phyloP scores from a whole-genome alignment of 1,284 basidiomycete genomes.

The Anthracocystis walkeri region DNA sequence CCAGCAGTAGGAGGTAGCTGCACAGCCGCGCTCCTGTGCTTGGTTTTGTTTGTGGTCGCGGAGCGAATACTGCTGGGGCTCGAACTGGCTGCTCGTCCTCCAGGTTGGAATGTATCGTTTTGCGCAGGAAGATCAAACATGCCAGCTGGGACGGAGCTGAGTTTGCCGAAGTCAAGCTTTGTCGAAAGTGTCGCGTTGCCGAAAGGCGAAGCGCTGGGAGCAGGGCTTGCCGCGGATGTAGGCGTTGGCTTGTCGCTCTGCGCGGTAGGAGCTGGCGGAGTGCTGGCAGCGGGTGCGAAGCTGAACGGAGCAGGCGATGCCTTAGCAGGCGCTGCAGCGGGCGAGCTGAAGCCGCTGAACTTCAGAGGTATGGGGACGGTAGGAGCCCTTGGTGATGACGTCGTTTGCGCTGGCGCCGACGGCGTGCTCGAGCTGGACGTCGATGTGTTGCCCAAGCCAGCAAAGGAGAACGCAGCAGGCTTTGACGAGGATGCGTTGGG shows the following conservation, averaged over 20 bases:
- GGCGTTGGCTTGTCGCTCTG: conserved; percentile 10
- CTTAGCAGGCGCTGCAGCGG: conserved; percentile 13
- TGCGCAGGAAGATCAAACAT: conserved; percentile 43
- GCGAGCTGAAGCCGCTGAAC: conserved; percentile 13
- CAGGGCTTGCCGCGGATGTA: conserved; percentile 6
- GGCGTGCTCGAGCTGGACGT: background rate
- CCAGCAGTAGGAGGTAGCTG: conserved; percentile 20
- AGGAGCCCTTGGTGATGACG: background rate
- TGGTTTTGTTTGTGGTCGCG: conserved; percentile 26
- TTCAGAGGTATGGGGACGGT: conserved; percentile 2
- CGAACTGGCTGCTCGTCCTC: conserved; percentile 35
- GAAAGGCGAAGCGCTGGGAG: conserved; percentile 19
- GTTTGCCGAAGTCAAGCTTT: conserved; percentile 32
- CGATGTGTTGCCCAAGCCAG: conserved; percentile 12
- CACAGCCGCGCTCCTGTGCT: conserved; percentile 25
- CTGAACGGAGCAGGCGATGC: conserved; percentile 16
- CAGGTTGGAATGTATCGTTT: conserved; percentile 45
- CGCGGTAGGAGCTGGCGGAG: conserved; percentile 3
- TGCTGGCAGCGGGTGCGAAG: conserved; percentile 12
- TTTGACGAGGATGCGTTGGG: conserved; percentile 16
- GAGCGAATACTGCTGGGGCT: conserved; percentile 29
- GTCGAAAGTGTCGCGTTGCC: conserved; percentile 23
- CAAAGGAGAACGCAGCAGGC: conserved; percentile 11
- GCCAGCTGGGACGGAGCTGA: conserved; percentile 27
- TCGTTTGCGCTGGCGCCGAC: background rate